Evolutionary conservation across 2,329 filamentous ascomycete species (phyloP), one percentile per base, ranked within the genome.

Genomic region (Pleomassaria siparia): DNA sequence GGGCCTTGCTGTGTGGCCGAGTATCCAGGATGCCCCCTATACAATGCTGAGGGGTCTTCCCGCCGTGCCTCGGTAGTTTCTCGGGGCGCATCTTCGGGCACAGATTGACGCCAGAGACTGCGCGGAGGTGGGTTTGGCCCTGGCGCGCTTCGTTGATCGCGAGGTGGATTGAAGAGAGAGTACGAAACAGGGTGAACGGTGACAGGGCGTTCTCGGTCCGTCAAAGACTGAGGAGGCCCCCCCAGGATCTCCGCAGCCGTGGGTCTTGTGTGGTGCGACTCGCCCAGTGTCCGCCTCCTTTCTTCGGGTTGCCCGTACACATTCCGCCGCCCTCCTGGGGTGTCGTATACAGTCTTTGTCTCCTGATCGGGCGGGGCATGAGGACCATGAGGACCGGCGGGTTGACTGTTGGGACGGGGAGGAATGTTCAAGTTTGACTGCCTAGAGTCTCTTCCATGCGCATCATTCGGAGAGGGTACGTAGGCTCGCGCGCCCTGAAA

Each of bases 321-420:
- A 11, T 55, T 43, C 40, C 67, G 62, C 32, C 67, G 59, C 5
- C 59, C 57, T 28, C 55, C 58, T 9, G 58, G 41, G 12, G 49
- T 44, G 48, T 66, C 64, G 44, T 68, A 67, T 6, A 41, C 21
- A 4, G 54, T 35, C 42, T 53, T 56, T 6, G 50, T 40, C 1
- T 67, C 63, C 16, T 59, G 60, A 16, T 62, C 63, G 3, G 47
- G 48, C 26, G 57, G 50, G 21, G 57, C 62, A 32, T 55, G 56
- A 29, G 57, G 49, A 21, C 58, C 63, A 36, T 55, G 55, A 25
- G 56, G 62, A 7, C 60, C 67, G 22, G 52, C 64, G 2, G 71
- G 71, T 44, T 74, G 71, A 46, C 71, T 74, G 43, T 67, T 72
- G 12, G 71, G 71, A 21, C 71, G 63, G 16, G 71, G 68, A 6